Percentiles rank a stretch among this genome's conserved stretches.
These are phyloP conservation scores for Gamsiella multidivaricata DNA, from an alignment of 192 early-diverging fungal genomes.

Conservation along the genomic window DNA sequence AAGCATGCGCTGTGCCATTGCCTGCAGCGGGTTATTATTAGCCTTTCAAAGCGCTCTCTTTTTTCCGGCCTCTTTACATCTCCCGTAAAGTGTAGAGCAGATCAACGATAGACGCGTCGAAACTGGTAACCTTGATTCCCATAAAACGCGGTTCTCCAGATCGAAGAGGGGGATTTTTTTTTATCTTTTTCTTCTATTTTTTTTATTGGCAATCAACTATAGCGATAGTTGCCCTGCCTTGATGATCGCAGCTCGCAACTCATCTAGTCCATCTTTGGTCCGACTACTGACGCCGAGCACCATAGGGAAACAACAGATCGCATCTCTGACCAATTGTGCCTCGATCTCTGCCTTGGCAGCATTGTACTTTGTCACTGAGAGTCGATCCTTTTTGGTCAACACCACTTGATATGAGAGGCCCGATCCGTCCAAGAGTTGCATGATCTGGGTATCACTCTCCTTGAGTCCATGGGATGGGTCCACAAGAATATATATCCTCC, in stretches of 20 bases:
- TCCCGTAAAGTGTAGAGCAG: too few relatives aligned
- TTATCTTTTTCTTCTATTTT: too few relatives aligned
- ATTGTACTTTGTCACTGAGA: conserved; percentile 50
- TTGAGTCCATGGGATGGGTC: conserved; percentile 62
- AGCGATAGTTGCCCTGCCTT: conserved; percentile 39
- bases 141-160: too few relatives aligned
- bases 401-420: conserved; percentile 63
- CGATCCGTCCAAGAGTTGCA: conserved; percentile 55
- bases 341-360: conserved; percentile 56
- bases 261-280: conserved; percentile 46
- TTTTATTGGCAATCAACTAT: too few relatives aligned
- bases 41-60: too few relatives aligned
- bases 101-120: too few relatives aligned
- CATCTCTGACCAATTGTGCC: conserved; percentile 50
- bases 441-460: conserved; percentile 55
- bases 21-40: too few relatives aligned
- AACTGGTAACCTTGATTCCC: too few relatives aligned
- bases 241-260: conserved; percentile 44
- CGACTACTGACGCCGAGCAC: conserved; percentile 53
- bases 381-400: conserved; percentile 59
- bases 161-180: too few relatives aligned
- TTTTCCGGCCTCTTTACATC: too few relatives aligned
- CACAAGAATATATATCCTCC: conserved; percentile 58
- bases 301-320: conserved; percentile 63
- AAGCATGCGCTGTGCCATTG: too few relatives aligned